Evolutionary conservation across 805 yeast genomes (phyloP).

Genomic region (Yamadazyma kitorensis): DNA sequence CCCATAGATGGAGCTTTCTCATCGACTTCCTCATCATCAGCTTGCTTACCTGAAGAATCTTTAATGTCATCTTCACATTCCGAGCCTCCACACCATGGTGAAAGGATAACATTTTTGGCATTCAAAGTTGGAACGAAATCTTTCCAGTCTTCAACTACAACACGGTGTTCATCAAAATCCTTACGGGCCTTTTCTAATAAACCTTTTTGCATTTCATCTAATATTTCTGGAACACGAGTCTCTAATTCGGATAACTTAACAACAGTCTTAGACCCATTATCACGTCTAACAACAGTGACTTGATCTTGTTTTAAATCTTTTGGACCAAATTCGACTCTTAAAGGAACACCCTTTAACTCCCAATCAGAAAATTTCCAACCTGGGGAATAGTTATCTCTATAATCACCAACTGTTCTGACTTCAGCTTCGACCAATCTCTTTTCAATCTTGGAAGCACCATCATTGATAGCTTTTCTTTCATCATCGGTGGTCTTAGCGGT

Average conservation of each 20-base stretch:
- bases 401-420: slow-evolving; percentile 79
- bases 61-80: slow-evolving; percentile 98
- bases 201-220: slow-evolving; percentile 78
- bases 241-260: slow-evolving; percentile 61
- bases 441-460: slow-evolving; percentile 72
- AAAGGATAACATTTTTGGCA: slow-evolving; percentile 80
- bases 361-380: slow-evolving; percentile 99
- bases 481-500: slow-evolving; percentile 83
- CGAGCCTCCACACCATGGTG: slow-evolving; percentile 97
- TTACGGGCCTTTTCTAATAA: slow-evolving; percentile 77
- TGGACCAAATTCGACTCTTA: slow-evolving; percentile 95
- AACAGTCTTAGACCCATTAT: slow-evolving; percentile 70
- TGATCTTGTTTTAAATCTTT: slow-evolving; percentile 80
- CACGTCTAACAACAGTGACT: slow-evolving; percentile 91
- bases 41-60: slow-evolving; percentile 80
- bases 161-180: slow-evolving; percentile 80
- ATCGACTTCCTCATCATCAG: slow-evolving; percentile 80
- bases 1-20: slow-evolving; percentile 99
- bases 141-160: slow-evolving; percentile 77
- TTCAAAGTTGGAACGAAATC: slow-evolving; percentile 93
- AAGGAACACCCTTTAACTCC: slow-evolving; percentile 94
- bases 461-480: slow-evolving; percentile 63
- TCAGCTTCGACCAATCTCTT: slow-evolving; percentile 54
- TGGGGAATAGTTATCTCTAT: slow-evolving; percentile 91
- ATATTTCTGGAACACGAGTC: slow-evolving; percentile 64